Evolutionary conservation across 495 filamentous ascomycete genomes (phyloP).

Genomic region (Gamarada debralockiae): DNA sequence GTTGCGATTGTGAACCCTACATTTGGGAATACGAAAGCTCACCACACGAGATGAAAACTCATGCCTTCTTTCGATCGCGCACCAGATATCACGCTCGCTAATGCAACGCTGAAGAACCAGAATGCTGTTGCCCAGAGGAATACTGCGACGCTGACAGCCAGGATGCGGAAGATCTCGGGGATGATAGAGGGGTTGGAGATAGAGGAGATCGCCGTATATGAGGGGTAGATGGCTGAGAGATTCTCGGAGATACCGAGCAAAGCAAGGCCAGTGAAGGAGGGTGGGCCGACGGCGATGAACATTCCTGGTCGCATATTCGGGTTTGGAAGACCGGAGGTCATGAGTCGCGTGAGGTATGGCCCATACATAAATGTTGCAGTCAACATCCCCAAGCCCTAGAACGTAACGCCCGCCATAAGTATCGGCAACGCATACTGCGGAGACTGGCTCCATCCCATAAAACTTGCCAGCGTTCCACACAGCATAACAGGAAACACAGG

Average conservation of each 20-base stretch:
- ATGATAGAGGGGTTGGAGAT: constrained; percentile 24
- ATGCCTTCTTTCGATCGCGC: constrained; percentile 28
- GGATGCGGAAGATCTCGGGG: constrained; percentile 38
- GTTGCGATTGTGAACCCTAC: constrained; percentile 49
- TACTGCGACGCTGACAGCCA: constrained; percentile 48
- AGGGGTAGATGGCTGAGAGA: constrained; percentile 33
- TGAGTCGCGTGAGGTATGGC: too few species aligned
- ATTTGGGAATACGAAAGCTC: constrained; percentile 56
- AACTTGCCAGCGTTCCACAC: constrained; percentile 42
- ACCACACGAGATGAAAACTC: constrained; percentile 50
- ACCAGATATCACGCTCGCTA: constrained; percentile 50
- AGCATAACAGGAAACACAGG: constrained; percentile 54
- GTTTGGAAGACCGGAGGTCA: constrained; percentile 22
- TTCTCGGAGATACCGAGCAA: too few species aligned
- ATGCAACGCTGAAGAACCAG: constrained; percentile 66
- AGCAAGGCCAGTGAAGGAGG: constrained; percentile 67
- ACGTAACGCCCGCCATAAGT: too few species aligned
- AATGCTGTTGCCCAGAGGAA: constrained; percentile 68
- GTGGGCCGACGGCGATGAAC: constrained; percentile 69
- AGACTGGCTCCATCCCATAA: too few species aligned
- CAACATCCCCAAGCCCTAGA: too few species aligned
- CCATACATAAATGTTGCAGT: too few species aligned
- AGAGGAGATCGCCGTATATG: constrained; percentile 31
- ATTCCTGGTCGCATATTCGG: constrained; percentile 38
- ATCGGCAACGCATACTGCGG: too few species aligned